Percentiles rank a stretch among this genome's conserved stretches.
Evolutionary conservation across 148 eudicot species (phyloP).

Genomic region (Chenopodium suecicum): DNA sequence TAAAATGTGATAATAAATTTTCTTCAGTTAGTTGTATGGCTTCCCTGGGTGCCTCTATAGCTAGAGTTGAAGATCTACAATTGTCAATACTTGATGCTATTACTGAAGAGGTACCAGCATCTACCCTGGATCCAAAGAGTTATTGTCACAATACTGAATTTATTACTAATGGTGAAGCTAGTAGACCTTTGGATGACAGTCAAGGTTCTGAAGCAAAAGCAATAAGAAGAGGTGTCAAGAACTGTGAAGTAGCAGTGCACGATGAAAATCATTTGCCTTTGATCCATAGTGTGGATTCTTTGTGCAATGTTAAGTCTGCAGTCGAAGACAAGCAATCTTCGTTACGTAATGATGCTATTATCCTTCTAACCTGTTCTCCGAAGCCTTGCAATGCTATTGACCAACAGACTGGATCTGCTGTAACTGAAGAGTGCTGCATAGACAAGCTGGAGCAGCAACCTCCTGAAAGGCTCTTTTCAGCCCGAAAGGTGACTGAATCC

Average conservation of each 20-base stretch:
- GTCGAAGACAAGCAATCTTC: constrained; percentile 26
- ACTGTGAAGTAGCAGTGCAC: background rate
- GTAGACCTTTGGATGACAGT: background rate
- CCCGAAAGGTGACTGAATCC: constrained; percentile 57
- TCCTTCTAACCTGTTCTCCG: constrained; percentile 13
- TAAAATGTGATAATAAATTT: background rate
- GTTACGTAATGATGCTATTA: constrained; percentile 14
- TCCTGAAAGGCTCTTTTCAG: constrained; percentile 72
- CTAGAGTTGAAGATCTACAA: constrained; percentile 11
- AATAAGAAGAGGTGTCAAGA: background rate
- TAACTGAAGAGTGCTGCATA: constrained; percentile 15
- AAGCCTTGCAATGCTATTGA: constrained; percentile 18
- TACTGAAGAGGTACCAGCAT: constrained; percentile 16
- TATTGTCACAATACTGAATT: background rate
- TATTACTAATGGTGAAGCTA: background rate
- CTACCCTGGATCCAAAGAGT: background rate
- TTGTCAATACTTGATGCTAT: background rate
- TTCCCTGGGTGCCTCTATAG: background rate
- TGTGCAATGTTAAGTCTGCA: constrained; percentile 11
- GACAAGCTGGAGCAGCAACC: constrained; percentile 30
- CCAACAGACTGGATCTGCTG: constrained; percentile 28
- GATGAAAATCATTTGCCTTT: background rate
- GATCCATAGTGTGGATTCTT: constrained; percentile 12
- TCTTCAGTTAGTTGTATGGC: background rate
- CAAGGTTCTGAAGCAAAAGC: background rate